Percentiles rank a stretch among this genome's conserved stretches.
These are phyloP conservation scores for Firmiana major DNA, from an alignment of 345 rosid species.

Conservation along the genomic window DNA sequence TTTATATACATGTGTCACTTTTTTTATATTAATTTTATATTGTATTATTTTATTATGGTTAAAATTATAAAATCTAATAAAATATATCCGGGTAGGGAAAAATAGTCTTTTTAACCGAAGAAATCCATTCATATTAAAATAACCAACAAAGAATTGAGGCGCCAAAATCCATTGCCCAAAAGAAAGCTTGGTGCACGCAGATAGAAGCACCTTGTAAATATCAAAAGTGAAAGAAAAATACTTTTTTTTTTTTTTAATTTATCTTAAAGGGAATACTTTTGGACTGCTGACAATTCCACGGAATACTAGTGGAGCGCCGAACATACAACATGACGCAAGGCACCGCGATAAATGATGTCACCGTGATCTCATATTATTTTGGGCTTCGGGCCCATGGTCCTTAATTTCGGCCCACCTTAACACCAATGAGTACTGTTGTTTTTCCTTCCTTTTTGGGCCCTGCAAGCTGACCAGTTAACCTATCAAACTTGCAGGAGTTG, in stretches of 20 bases:
- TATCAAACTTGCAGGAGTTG: slow-evolving; percentile 47
- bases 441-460: background rate
- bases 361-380: background rate
- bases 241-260: too few relatives aligned
- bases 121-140: background rate
- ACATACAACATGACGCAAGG: too few relatives aligned
- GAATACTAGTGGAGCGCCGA: too few relatives aligned
- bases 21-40: too few relatives aligned
- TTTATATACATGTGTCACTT: too few relatives aligned
- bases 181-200: too few relatives aligned
- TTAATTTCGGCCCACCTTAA: background rate
- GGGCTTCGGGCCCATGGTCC: background rate
- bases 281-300: too few relatives aligned
- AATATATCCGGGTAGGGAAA: background rate
- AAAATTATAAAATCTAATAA: too few relatives aligned
- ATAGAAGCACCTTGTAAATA: too few relatives aligned
- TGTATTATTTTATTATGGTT: too few relatives aligned
- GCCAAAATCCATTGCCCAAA: background rate
- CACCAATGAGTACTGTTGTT: background rate
- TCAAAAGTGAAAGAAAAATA: too few relatives aligned
- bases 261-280: too few relatives aligned
- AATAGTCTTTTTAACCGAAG: slow-evolving; percentile 6
- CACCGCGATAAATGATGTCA: background rate
- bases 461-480: background rate
- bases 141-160: background rate